Percentiles rank a stretch among this genome's conserved stretches.
These are phyloP conservation scores for Penicillium ucsense DNA, from an alignment of 495 filamentous ascomycete species.

Conservation along the genomic window DNA sequence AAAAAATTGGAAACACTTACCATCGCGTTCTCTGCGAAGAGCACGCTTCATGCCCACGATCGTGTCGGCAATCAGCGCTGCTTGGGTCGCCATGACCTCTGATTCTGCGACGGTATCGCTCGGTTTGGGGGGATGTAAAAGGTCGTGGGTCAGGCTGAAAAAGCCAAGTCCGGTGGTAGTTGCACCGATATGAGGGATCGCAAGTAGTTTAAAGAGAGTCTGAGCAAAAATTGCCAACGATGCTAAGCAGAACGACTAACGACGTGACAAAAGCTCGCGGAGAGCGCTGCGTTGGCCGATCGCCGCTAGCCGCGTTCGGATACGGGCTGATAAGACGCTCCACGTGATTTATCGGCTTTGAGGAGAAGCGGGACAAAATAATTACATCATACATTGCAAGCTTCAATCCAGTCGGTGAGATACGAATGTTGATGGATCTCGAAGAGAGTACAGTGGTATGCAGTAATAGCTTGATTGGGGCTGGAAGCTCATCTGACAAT, in stretches of 20 bases:
- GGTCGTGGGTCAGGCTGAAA: no score
- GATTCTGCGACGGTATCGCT: constrained; percentile 9
- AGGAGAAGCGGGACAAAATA: background rate
- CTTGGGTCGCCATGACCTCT: constrained; percentile 59
- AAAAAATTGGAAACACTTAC: constrained; percentile 22
- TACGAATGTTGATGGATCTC: no score
- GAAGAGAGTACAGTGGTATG: no score
- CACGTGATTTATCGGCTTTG: constrained; percentile 19
- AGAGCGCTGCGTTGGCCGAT: constrained; percentile 26
- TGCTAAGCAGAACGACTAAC: constrained; percentile 2
- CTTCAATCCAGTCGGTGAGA: no score
- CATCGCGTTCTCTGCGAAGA: constrained; percentile 50
- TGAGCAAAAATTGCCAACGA: constrained; percentile 3
- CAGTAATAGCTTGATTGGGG: no score
- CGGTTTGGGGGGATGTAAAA: background rate
- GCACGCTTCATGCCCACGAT: constrained; percentile 70
- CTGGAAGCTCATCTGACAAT: no score
- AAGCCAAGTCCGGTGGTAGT: no score
- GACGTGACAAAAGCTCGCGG: constrained; percentile 20
- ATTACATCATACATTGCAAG: background rate
- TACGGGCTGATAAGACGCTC: constrained; percentile 17
- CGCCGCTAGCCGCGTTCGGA: constrained; percentile 26
- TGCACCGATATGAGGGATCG: background rate
- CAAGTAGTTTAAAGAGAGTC: background rate
- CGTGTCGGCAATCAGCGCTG: constrained; percentile 59